These are phyloP conservation scores for Oryza meridionalis DNA, from an alignment of 176 grass and related monocot species.

Conservation along the genomic window DNA sequence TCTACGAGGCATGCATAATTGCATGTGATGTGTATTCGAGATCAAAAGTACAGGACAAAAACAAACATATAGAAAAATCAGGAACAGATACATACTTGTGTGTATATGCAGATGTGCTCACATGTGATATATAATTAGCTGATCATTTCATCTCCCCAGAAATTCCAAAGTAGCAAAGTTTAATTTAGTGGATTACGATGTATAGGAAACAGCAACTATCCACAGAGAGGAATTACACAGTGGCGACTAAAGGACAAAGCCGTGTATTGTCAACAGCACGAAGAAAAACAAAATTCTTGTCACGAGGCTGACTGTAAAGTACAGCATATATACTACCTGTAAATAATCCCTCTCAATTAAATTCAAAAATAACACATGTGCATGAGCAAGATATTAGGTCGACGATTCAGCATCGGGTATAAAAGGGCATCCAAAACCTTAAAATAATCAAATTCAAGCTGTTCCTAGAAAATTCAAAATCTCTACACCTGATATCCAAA, in stretches of 20 bases:
- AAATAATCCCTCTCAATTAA: neutral
- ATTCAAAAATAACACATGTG: neutral
- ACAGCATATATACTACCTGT: neutral
- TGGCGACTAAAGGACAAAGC: conserved; percentile 36
- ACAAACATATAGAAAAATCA: neutral
- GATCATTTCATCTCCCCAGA: conserved; percentile 25
- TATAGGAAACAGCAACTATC: neutral
- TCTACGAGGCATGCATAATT: neutral
- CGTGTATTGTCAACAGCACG: conserved; percentile 16
- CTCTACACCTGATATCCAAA: neutral
- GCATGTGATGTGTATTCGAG: conserved; percentile 39
- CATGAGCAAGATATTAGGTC: no score
- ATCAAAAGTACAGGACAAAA: conserved; percentile 20
- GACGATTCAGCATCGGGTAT: no score
- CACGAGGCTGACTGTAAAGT: conserved; percentile 9
- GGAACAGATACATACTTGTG: neutral
- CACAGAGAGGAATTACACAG: conserved; percentile 28
- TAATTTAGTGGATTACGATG: conserved; percentile 1
- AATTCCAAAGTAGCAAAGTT: conserved; percentile 21
- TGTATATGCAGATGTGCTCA: neutral
- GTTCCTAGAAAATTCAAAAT: neutral
- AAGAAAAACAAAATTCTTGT: conserved; percentile 22
- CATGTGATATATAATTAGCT: conserved; percentile 36
- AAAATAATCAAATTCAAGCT: no score
- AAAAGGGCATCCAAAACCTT: no score